These are phyloP conservation scores for Vaccinium vitisidaea DNA, from an alignment of 148 eudicot genomes.

Conservation along the genomic window DNA sequence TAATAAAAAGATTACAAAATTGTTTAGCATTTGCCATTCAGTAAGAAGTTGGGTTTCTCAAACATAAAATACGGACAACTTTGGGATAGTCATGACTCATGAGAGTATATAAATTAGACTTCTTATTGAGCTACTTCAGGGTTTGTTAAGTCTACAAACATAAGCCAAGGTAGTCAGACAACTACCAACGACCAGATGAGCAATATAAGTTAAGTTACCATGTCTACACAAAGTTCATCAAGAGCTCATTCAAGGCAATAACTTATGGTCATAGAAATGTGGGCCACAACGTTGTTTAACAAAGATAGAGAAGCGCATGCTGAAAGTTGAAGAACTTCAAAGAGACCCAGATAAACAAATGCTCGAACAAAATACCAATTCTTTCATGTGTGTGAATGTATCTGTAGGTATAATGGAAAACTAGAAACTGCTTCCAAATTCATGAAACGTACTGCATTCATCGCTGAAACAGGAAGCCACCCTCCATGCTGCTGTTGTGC, in stretches of 20 bases:
- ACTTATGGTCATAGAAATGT: neutral
- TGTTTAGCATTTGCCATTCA: neutral
- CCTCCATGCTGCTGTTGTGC: constrained; percentile 99
- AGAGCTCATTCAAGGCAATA: constrained; percentile 1
- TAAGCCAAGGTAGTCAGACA: neutral
- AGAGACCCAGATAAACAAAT: neutral
- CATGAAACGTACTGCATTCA: constrained; percentile 78
- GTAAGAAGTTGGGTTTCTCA: neutral
- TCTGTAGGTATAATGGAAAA: neutral
- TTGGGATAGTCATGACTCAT: neutral
- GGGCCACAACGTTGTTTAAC: neutral
- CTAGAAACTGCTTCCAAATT: neutral
- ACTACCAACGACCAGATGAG: neutral
- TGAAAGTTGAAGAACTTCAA: neutral
- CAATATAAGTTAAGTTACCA: neutral
- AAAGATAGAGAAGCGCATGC: neutral
- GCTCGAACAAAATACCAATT: neutral
- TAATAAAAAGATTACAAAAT: neutral
- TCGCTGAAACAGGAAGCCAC: constrained; percentile 99
- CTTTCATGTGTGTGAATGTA: neutral
- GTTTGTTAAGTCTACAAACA: neutral
- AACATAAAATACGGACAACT: neutral
- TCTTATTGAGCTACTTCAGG: neutral
- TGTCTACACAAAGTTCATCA: neutral
- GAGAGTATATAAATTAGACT: neutral